Evolutionary conservation across 108 stramenopile genomes (phyloP), one percentile per base, ranked within the genome.

Genomic region (Aurantiochytrium sp.): DNA sequence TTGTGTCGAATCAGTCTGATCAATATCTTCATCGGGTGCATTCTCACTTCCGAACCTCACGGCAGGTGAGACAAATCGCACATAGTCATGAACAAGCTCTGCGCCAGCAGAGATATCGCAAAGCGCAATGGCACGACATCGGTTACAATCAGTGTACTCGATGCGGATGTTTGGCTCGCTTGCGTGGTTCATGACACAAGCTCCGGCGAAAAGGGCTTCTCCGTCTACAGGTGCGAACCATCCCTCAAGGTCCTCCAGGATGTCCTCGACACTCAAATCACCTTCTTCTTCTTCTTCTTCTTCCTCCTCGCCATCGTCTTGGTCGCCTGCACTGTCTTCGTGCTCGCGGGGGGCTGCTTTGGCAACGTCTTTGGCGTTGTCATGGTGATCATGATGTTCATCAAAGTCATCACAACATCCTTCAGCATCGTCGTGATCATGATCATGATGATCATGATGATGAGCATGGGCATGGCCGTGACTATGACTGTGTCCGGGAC

Each of bases 1-100:
- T 6, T 18, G 64, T 10, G 42, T 10, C 21, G 42, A 59, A 59
- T 59, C 59, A 59, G 59, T 59, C n/a, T 59, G 59, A 12, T 69
- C 14, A 3, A 23, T 23, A 18, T 14, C 64, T 10, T 69, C 64
- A 12, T 69, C 4, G 35, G 42, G 2, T 14, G 35, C 1, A 23
- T 42, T 23, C 25, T 69, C 64, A 23, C 8, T 69, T 8, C 42
- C n/a, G 3, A 59, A 59, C 59, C 59, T 59, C 21, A n/a, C n/a
- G 59, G 21, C n/a, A 59, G 59, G 21, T 59, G 59, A 59, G 21
- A 35, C 49, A 23, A 83, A 83, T 14, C 76, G 76, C 6, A 83
- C 76, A 83, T 83, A 83, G 51, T 83, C 76, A 23, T 83, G 76
- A 47, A 83, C 45, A 35, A 83, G 76, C 51, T 83, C 76, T 6